Base-by-base conservation (phyloP, 1,284 basidiomycete genomes). In the Apiotrichum veenhuisii region DNA sequence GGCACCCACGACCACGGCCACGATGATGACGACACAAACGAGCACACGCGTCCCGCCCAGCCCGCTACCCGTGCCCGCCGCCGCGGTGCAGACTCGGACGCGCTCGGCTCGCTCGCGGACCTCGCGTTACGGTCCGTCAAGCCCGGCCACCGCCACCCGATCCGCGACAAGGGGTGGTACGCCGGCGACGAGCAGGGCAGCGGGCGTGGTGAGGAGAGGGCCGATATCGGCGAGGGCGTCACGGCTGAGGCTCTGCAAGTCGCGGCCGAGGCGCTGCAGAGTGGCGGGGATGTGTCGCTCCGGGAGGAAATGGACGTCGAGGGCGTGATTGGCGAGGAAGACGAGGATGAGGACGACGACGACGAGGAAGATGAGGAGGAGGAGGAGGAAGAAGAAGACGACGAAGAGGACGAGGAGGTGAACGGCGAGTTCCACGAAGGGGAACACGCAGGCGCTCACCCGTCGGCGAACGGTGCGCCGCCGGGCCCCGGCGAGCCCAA, bases 211-310 rank as follows among this genome's bases (percentile, higher is more conserved):
- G 37, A 42, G 41, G 41, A 8, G 5, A 23, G 41, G 9, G 41
- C n/a, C n/a, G 41, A 42, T 23, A 23, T 17, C 30, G 18, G 9
- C n/a, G 44, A 33, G 23, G 30, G 27, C 7, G n/a, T 17, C 10
- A 14, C 44, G 8, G 44, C 27, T 12, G 27, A 46, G 27, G 27
- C 18, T 1, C 44, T 41, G 18, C 40, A 41, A 20, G n/a, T 41
- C 20, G 40, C 20, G 3, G 40, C 40, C n/a, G 20, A 41, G 5
- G n/a, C 40, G 10, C 40, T 41, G 8, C 40, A 41, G 40, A 11
- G n/a, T 17, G 42, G 42, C 47, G 46, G 56, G 51, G 37, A 64
- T 47, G 50, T 58, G 55, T 47, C 62, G 57, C 20, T 60, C 50
- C 12, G 58, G 50, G 0, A 58, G 48, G 25, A 62, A 52, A 41